Base-by-base conservation (phyloP, 164 flowering plant genomes). In the Kingdonia uniflora region DNA sequence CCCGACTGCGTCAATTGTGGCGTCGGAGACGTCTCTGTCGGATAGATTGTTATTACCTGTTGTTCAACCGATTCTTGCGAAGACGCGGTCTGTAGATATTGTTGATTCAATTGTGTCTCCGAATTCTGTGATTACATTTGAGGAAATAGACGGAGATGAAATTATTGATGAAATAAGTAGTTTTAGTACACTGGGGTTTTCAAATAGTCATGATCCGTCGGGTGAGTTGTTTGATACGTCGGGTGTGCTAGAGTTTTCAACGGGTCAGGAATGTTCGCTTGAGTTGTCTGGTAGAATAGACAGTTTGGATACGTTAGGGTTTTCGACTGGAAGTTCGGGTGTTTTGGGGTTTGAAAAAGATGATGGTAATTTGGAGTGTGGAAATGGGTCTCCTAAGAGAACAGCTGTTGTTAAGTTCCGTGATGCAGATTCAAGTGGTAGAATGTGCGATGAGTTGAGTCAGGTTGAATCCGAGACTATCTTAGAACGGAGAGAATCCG, bases 31-130 rank as follows among this genome's bases (percentile, higher is more conserved):
- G 5, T 59, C 66, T 38, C 13, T 59, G 14, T 55, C 66, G 49
- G 70, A 50, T 59, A 51, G 64, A 24, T 26, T 71, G 37, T 58
- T 76, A 1, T 37, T 85, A 56, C 91, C 95, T 5, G 75, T 89
- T 14, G 64, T 85, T 53, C 84, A 83, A 51, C 97, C 97, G 1
- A 46, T 82, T n/a, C n/a, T n/a, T n/a, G n/a, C n/a, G n/a, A n/a
- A n/a, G n/a, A n/a, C n/a, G n/a, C n/a, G n/a, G n/a, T n/a, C n/a
- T n/a, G n/a, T n/a, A n/a, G n/a, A n/a, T n/a, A n/a, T n/a, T n/a
- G n/a, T n/a, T n/a, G n/a, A n/a, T n/a, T n/a, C n/a, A n/a, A n/a
- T n/a, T n/a, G n/a, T n/a, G 19, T 68, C 73, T 13, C 54, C 59
- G 15, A 58, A 58, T 42, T 59, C 66, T 7, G 69, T 65, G 56